Conservation (phyloP, 2,329 filamentous ascomycete species). For the Boeremia exigua region DNA sequence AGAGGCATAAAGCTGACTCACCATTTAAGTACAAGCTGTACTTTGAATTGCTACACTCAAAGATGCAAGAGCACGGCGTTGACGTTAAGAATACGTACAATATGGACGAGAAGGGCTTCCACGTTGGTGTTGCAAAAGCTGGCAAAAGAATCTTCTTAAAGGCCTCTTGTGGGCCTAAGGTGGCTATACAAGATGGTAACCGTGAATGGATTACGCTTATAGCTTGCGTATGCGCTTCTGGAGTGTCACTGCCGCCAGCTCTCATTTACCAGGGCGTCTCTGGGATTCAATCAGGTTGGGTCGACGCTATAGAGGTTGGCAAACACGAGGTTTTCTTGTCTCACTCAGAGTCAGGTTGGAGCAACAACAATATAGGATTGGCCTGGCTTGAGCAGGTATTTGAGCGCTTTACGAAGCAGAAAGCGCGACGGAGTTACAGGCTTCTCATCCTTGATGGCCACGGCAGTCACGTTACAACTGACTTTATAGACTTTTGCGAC, state of each 20-base stretch:
- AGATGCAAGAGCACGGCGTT: background rate
- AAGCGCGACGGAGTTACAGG: background rate
- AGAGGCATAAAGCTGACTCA: constrained; percentile 18
- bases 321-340: background rate
- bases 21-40: background rate
- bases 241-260: background rate
- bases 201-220: background rate
- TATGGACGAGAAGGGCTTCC: background rate
- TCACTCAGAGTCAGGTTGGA: background rate
- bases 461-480: no score
- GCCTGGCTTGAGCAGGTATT: background rate
- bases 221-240: background rate
- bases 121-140: background rate
- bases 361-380: background rate
- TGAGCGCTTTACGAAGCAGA: background rate
- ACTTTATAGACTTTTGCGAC: no score
- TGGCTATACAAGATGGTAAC: background rate
- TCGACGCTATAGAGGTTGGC: background rate
- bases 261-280: background rate
- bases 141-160: no score
- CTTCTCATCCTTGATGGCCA: no score
- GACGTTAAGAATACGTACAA: background rate
- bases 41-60: background rate
- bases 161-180: no score
- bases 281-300: background rate